phyloP scores from a whole-genome alignment of 2,329 filamentous ascomycete genomes.

The Beauveria varroae region DNA sequence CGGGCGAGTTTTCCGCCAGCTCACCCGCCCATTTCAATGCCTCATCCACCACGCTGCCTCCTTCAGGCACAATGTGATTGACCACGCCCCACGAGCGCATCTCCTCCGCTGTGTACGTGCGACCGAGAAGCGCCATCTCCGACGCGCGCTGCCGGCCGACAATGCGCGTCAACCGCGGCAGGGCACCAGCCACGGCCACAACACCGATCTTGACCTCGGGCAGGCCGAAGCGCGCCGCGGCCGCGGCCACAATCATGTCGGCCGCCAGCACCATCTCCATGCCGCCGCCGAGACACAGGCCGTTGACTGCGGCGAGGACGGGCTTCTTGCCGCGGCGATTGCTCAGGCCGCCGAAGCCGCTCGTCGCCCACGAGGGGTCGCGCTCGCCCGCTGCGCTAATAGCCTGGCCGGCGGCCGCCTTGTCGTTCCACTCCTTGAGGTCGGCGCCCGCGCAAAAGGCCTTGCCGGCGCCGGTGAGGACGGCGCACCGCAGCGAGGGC shows the following conservation, averaged over 20 bases:
- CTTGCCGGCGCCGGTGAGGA: slow-evolving; percentile 55
- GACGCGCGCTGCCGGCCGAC: slow-evolving; percentile 63
- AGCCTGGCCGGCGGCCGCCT: background rate
- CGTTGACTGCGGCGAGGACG: slow-evolving; percentile 69
- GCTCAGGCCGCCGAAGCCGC: slow-evolving; percentile 59
- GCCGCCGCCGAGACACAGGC: slow-evolving; percentile 66
- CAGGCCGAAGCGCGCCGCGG: slow-evolving; percentile 54
- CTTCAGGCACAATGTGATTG: slow-evolving; percentile 50
- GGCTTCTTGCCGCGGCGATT: slow-evolving; percentile 65
- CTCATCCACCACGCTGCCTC: slow-evolving; percentile 41
- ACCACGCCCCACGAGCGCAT: slow-evolving; percentile 61
- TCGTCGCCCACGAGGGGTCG: slow-evolving; percentile 25
- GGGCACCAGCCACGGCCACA: slow-evolving; percentile 61
- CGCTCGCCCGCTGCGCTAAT: background rate
- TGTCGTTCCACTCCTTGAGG: slow-evolving; percentile 52
- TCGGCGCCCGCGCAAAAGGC: slow-evolving; percentile 65
- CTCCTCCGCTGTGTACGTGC: slow-evolving; percentile 50
- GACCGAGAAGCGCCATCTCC: slow-evolving; percentile 62
- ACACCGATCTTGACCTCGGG: slow-evolving; percentile 68
- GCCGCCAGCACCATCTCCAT: slow-evolving; percentile 70
- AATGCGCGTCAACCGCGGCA: slow-evolving; percentile 57
- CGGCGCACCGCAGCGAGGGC: slow-evolving; percentile 50
- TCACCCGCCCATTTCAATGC: slow-evolving; percentile 54
- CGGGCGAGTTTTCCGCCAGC: slow-evolving; percentile 63
- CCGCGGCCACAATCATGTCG: slow-evolving; percentile 61